Evolutionary conservation across 169 alveolate species (phyloP), one percentile per base, ranked within the genome.

Genomic region (Toxoplasma gondii): DNA sequence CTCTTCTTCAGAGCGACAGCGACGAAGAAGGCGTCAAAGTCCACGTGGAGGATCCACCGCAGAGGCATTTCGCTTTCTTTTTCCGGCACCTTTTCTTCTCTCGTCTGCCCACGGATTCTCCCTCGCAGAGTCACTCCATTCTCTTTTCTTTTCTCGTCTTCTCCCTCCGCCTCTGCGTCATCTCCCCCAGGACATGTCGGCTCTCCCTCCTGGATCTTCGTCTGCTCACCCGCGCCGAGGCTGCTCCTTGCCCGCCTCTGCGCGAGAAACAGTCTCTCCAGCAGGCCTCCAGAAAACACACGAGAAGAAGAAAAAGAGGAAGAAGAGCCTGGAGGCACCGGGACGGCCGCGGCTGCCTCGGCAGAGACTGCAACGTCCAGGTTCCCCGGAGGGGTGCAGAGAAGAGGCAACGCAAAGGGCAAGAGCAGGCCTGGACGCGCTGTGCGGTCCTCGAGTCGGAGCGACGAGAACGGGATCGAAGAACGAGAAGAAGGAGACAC

Each of bases 1-100:
- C 64, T 78, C 53, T 88, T 90, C 69, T 88, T 78, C 49, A 94
- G 74, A 34, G 96, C 96, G 64, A 94, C 96, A 24, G 94, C 58
- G 38, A 91, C 96, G 82, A 94, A 94, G 82, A 94, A 94, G 27
- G 96, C 93, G 78, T 94, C 96, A 34, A 88, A 94, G 82, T 94
- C 96, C 31, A 94, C 92, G 78, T 94, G 96, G 67, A 94, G 0
- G 17, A 92, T 82, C 92, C 91, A 84, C 2, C 92, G 83, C 80
- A 38, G 41, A n/a, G 67, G 91, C 5, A 27, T 16, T 17, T 29
- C 24, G 19, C 70, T 4, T 9, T 83, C 44, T 9, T 10, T 19
- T 83, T 31, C 70, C 24, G 54, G 67, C 58, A 7, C 12, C 4
- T 49, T 49, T 12, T 49, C 58, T 49, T 27, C 74, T 27, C 22